These are phyloP conservation scores for Smallanthus sonchifolius DNA, from an alignment of 129 eudicot genomes.

Conservation along the genomic window DNA sequence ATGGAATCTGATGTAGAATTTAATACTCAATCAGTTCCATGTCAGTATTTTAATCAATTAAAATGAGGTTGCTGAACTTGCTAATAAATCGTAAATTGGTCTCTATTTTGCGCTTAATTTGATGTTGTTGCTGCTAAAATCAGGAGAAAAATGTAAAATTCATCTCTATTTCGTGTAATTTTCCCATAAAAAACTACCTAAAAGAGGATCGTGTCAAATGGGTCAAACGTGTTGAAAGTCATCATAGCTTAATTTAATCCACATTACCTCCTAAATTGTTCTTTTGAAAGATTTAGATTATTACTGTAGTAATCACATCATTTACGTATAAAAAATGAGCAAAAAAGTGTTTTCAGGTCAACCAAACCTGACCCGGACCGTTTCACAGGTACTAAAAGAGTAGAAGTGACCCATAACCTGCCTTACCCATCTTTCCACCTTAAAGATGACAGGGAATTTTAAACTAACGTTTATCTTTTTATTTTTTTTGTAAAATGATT, in stretches of 20 bases:
- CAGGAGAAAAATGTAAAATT: not conserved
- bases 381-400: not conserved
- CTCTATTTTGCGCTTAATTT: too few species aligned
- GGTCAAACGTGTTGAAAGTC: not conserved
- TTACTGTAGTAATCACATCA: not conserved
- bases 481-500: slow-evolving; percentile 8
- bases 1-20: too few species aligned
- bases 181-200: not conserved
- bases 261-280: not conserved
- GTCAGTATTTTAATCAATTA: too few species aligned
- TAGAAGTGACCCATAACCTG: not conserved
- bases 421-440: not conserved
- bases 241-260: not conserved
- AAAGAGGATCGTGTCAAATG: not conserved
- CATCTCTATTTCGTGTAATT: not conserved
- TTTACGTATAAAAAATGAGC: not conserved
- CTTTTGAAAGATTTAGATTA: not conserved
- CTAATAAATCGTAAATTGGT: too few species aligned
- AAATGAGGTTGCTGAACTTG: too few species aligned
- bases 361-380: not conserved
- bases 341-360: not conserved
- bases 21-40: too few species aligned
- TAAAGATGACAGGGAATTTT: not conserved
- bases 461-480: slow-evolving; percentile 9
- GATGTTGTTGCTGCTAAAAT: too few species aligned